Percentiles rank a stretch among this genome's conserved stretches.
These are phyloP conservation scores for Tolypocladium nubicola DNA, from an alignment of 2,329 filamentous ascomycete species.

Conservation along the genomic window DNA sequence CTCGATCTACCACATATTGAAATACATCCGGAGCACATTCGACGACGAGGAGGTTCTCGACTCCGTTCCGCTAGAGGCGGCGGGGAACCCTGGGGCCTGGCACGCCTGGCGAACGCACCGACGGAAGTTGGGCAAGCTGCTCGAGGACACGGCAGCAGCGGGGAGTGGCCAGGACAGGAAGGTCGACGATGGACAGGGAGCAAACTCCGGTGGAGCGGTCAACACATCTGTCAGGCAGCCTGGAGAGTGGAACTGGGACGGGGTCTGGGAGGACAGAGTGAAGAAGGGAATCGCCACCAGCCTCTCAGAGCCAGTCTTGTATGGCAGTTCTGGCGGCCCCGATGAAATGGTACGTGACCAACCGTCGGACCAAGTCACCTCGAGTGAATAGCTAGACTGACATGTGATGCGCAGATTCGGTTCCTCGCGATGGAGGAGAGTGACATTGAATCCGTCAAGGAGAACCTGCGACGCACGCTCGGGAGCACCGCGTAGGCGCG, in stretches of 20 bases:
- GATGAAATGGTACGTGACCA: constrained; percentile 59
- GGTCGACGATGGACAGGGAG: not conserved
- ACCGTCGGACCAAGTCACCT: too few species aligned
- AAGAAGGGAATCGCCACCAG: constrained; percentile 68
- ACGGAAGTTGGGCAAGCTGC: constrained; percentile 18
- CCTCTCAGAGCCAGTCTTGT: constrained; percentile 69
- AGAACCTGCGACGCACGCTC: constrained; percentile 45
- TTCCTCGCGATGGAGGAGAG: constrained; percentile 54
- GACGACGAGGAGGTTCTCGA: constrained; percentile 70
- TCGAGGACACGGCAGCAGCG: constrained; percentile 6
- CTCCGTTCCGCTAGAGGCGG: constrained; percentile 65
- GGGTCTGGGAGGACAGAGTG: constrained; percentile 88
- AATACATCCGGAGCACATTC: constrained; percentile 76
- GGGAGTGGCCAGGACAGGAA: not conserved
- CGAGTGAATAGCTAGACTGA: not conserved
- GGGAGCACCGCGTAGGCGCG: constrained; percentile 16
- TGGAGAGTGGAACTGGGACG: constrained; percentile 95
- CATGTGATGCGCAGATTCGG: constrained; percentile 38
- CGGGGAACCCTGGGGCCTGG: constrained; percentile 86
- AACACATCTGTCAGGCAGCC: constrained; percentile 28
- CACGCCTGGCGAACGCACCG: constrained; percentile 80
- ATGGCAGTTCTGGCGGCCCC: constrained; percentile 47
- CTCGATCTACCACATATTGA: constrained; percentile 57
- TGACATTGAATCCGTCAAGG: constrained; percentile 46
- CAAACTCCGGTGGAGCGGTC: not conserved